Conservation (phyloP, 2,329 filamentous ascomycete genomes). For the Monosporascus sp. region DNA sequence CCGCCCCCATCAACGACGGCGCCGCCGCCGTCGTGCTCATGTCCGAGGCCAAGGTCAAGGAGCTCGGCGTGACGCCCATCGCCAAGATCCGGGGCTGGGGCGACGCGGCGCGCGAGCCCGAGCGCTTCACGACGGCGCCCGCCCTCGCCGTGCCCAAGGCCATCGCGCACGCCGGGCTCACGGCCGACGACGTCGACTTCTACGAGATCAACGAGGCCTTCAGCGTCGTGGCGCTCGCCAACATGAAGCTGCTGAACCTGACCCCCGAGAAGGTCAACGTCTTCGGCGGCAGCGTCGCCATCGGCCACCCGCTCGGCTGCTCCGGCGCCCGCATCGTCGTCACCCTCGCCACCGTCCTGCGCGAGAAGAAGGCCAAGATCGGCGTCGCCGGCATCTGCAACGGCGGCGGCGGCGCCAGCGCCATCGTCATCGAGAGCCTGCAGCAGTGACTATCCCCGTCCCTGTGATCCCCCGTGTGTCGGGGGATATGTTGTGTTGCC, state of each 20-base stretch:
- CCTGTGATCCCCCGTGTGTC: background rate
- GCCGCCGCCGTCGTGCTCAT: slow-evolving; percentile 89
- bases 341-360: slow-evolving; percentile 82
- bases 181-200: slow-evolving; percentile 73
- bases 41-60: slow-evolving; percentile 89
- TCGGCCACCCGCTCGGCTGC: slow-evolving; percentile 90
- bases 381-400: slow-evolving; percentile 96
- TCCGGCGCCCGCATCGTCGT: slow-evolving; percentile 91
- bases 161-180: slow-evolving; percentile 85
- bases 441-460: slow-evolving; percentile 34
- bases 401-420: slow-evolving; percentile 91
- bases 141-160: slow-evolving; percentile 95
- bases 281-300: slow-evolving; percentile 89
- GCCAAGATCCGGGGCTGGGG: slow-evolving; percentile 98
- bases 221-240: slow-evolving; percentile 91
- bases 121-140: slow-evolving; percentile 93
- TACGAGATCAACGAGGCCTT: slow-evolving; percentile 99
- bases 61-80: slow-evolving; percentile 84
- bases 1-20: slow-evolving; percentile 92
- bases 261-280: slow-evolving; percentile 86
- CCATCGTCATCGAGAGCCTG: slow-evolving; percentile 79
- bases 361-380: slow-evolving; percentile 88
- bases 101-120: slow-evolving; percentile 85
- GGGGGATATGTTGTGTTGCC: background rate
- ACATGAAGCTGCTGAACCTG: slow-evolving; percentile 85